These are phyloP conservation scores for Avicennia marina DNA, from an alignment of 257 asterid genomes.

Conservation along the genomic window DNA sequence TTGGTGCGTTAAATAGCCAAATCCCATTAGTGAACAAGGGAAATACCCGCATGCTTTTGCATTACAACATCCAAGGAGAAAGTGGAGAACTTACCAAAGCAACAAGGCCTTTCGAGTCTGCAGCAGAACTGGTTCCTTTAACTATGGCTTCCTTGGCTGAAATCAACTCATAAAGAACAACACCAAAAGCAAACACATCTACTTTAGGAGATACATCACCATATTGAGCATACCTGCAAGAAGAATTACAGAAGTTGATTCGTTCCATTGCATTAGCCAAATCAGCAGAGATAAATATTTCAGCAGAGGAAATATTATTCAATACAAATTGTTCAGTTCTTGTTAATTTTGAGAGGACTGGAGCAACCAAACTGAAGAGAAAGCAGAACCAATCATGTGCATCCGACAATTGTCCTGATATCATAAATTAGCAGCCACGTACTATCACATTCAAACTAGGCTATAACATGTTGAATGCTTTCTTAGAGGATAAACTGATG, in stretches of 20 bases:
- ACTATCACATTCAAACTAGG: too few species aligned
- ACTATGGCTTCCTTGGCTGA: constrained; percentile 94
- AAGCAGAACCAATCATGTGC: background rate
- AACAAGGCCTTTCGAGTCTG: constrained; percentile 86
- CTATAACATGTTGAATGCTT: too few species aligned
- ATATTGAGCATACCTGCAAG: constrained; percentile 81
- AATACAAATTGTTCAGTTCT: background rate
- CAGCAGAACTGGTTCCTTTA: constrained; percentile 39
- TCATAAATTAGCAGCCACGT: too few species aligned
- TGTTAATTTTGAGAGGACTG: background rate
- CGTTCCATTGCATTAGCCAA: background rate
- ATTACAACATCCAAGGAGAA: background rate
- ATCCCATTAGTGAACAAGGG: too few species aligned
- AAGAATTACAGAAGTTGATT: constrained; percentile 9
- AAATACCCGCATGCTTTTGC: too few species aligned
- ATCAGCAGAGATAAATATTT: too few species aligned
- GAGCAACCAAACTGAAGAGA: constrained; percentile 1
- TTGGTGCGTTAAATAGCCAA: too few species aligned
- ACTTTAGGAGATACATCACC: constrained; percentile 92
- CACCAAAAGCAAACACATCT: constrained; percentile 95
- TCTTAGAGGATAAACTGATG: background rate
- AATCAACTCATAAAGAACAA: constrained; percentile 80
- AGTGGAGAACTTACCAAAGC: constrained; percentile 47
- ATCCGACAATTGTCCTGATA: background rate
- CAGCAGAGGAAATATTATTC: background rate